Evolutionary conservation across 164 flowering plant species (phyloP).

Genomic region (Vitis rotundifolia): DNA sequence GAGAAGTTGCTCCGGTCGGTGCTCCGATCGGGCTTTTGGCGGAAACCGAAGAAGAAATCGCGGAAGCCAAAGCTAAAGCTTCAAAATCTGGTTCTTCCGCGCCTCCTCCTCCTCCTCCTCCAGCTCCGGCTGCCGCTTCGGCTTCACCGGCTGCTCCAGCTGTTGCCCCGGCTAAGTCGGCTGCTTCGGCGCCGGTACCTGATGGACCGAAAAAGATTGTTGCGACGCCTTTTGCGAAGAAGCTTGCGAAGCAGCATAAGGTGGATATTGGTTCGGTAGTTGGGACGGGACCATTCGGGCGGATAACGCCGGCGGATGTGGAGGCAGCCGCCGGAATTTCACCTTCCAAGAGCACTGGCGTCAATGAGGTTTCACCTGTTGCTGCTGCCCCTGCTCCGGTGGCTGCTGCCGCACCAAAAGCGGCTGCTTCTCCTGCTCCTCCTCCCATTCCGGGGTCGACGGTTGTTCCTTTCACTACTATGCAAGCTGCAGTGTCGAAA

Average conservation of each 20-base stretch:
- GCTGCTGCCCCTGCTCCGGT: constrained; percentile 29
- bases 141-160: constrained; percentile 35
- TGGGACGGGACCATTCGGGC: constrained; percentile 82
- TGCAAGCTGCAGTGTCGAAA: constrained; percentile 86
- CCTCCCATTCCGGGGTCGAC: constrained; percentile 61
- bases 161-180: constrained; percentile 23
- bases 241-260: constrained; percentile 91
- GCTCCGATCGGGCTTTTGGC: constrained; percentile 88
- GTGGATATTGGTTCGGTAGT: constrained; percentile 61
- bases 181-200: constrained; percentile 24
- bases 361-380: constrained; percentile 26
- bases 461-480: constrained; percentile 75
- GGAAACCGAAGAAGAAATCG: constrained; percentile 73
- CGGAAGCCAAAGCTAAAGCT: constrained; percentile 70
- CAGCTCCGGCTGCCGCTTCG: constrained; percentile 29
- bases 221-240: constrained; percentile 83
- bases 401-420: constrained; percentile 23
- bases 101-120: constrained; percentile 26
- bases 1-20: constrained; percentile 86
- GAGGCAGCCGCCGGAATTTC: constrained; percentile 81
- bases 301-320: constrained; percentile 77
- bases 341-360: constrained; percentile 27
- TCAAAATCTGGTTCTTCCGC: constrained; percentile 25
- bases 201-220: constrained; percentile 60
- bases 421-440: constrained; percentile 26